These are phyloP conservation scores for Pythium aquatile DNA, from an alignment of 352 stramenopile species.

Conservation along the genomic window DNA sequence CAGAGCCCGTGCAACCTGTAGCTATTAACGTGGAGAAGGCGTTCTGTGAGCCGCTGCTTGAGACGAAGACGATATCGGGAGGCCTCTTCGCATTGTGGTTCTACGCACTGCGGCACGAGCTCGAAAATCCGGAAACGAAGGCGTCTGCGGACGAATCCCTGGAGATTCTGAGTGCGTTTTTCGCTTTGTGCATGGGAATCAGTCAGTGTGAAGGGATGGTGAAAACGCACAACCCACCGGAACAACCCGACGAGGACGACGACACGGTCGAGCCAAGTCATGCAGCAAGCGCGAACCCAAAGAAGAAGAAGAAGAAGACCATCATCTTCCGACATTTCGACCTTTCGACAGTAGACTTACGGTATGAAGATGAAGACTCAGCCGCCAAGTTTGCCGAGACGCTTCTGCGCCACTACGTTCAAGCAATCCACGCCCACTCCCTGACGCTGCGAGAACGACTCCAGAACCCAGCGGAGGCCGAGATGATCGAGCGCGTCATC, in stretches of 20 bases:
- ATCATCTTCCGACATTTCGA: constrained; percentile 71
- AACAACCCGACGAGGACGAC: neutral
- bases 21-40: constrained; percentile 12
- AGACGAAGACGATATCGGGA: constrained; percentile 20
- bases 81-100: constrained; percentile 29
- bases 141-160: neutral
- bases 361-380: constrained; percentile 51
- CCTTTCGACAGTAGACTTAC: constrained; percentile 56
- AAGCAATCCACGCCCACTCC: constrained; percentile 33
- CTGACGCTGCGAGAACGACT: constrained; percentile 4
- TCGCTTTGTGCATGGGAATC: constrained; percentile 11
- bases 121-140: neutral
- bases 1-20: neutral
- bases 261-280: neutral
- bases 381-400: constrained; percentile 43
- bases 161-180: constrained; percentile 14
- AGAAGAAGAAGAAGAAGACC: constrained; percentile 8
- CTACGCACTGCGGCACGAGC: constrained; percentile 12
- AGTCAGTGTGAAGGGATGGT: constrained; percentile 15
- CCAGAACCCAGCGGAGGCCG: neutral
- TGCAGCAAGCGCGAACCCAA: neutral
- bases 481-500: constrained; percentile 7
- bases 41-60: constrained; percentile 20
- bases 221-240: constrained; percentile 4
- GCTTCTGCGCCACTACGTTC: constrained; percentile 40